These are phyloP conservation scores for Phylloporus sp. DNA, from an alignment of 1,284 basidiomycete species.

Conservation along the genomic window DNA sequence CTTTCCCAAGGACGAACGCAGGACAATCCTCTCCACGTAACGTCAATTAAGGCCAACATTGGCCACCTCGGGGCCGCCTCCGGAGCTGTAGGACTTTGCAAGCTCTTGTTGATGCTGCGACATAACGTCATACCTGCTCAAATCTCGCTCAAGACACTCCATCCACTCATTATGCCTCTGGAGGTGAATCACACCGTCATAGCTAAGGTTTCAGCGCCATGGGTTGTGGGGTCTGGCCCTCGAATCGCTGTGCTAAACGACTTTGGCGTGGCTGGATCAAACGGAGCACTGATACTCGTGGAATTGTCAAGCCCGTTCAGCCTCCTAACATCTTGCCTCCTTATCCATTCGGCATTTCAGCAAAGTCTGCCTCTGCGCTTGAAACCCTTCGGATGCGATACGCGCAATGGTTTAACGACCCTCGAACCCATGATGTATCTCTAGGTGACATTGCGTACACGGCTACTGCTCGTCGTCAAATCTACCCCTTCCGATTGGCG, in stretches of 20 bases:
- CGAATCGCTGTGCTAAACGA: slow-evolving; percentile 73
- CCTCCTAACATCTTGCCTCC: slow-evolving; percentile 26
- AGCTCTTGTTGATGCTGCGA: slow-evolving; percentile 72
- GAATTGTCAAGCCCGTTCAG: slow-evolving; percentile 44
- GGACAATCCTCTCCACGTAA: slow-evolving; percentile 66
- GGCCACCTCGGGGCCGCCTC: slow-evolving; percentile 80
- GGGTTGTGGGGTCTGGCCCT: slow-evolving; percentile 46
- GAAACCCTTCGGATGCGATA: slow-evolving; percentile 56
- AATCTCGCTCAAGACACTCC: slow-evolving; percentile 64
- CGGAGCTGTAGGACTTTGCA: slow-evolving; percentile 73
- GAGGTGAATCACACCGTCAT: slow-evolving; percentile 60
- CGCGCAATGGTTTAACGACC: slow-evolving; percentile 52
- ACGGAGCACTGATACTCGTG: slow-evolving; percentile 67
- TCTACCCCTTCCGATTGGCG: slow-evolving; percentile 61
- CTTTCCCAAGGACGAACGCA: slow-evolving; percentile 51
- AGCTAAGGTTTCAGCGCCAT: slow-evolving; percentile 48
- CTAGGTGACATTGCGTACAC: slow-evolving; percentile 69
- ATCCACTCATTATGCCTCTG: slow-evolving; percentile 61
- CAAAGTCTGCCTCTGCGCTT: slow-evolving; percentile 58
- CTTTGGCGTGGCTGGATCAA: slow-evolving; percentile 79
- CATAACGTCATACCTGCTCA: slow-evolving; percentile 63
- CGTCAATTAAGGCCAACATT: slow-evolving; percentile 75
- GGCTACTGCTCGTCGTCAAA: slow-evolving; percentile 66
- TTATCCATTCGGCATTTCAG: slow-evolving; percentile 68
- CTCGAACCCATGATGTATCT: slow-evolving; percentile 32